Percentiles rank a stretch among this genome's conserved stretches.
These are phyloP conservation scores for Gamarada debralockiae DNA, from an alignment of 495 filamentous ascomycete genomes.

Conservation along the genomic window DNA sequence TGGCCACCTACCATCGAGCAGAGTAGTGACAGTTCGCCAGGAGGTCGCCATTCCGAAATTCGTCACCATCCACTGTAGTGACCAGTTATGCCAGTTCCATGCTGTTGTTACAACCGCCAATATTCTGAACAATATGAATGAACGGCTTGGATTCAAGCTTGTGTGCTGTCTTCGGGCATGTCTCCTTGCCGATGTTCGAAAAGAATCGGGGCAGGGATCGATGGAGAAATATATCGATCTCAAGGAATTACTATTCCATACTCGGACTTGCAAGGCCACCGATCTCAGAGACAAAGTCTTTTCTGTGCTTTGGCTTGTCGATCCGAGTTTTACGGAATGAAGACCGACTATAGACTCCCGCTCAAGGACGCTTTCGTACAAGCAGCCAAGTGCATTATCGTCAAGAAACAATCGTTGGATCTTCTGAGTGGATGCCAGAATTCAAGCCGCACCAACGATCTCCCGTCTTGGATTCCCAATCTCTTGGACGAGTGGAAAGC, in stretches of 20 bases:
- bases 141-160: not conserved
- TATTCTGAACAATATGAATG: not conserved
- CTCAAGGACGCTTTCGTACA: not conserved
- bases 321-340: not conserved
- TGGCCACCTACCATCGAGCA: too few species aligned
- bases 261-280: not conserved
- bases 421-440: not conserved
- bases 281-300: slow-evolving; percentile 6
- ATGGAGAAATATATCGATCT: not conserved
- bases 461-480: not conserved
- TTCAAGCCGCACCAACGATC: not conserved
- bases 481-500: not conserved
- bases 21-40: too few species aligned
- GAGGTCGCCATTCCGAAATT: not conserved
- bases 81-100: not conserved
- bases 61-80: not conserved
- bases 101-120: not conserved
- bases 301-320: not conserved
- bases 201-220: not conserved
- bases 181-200: too few species aligned
- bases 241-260: not conserved
- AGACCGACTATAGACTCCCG: not conserved
- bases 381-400: not conserved
- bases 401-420: not conserved
- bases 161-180: too few species aligned